These are phyloP conservation scores for Pueraria montana DNA, from an alignment of 306 rosid species.

Conservation along the genomic window DNA sequence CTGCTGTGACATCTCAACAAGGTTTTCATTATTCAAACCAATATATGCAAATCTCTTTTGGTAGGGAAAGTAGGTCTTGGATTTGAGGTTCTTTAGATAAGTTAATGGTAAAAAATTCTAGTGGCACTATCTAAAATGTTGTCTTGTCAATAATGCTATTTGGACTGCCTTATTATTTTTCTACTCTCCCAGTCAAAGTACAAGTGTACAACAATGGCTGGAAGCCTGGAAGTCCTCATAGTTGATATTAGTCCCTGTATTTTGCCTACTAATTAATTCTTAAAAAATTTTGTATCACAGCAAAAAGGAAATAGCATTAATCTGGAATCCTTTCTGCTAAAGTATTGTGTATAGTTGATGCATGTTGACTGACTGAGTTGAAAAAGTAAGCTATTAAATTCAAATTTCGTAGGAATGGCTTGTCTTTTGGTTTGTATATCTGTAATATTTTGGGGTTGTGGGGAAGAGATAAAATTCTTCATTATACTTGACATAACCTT, in stretches of 20 bases:
- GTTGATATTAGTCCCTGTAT: slow-evolving; percentile 1
- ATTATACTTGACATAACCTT: slow-evolving; percentile 5
- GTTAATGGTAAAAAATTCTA: slow-evolving; percentile 1
- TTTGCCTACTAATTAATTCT: slow-evolving; percentile 15
- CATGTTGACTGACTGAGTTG: background rate
- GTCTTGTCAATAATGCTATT: background rate
- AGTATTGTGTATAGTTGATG: background rate
- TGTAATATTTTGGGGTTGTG: slow-evolving; percentile 7
- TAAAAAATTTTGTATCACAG: background rate
- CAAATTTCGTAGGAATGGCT: slow-evolving; percentile 9
- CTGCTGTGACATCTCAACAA: slow-evolving; percentile 59
- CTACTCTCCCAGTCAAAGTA: background rate
- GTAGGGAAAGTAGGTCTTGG: slow-evolving; percentile 10
- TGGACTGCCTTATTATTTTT: background rate
- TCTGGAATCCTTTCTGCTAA: background rate
- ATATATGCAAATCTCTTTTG: slow-evolving; percentile 28
- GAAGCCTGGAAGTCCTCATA: background rate
- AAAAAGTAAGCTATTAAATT: slow-evolving; percentile 6
- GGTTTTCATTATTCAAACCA: slow-evolving; percentile 58
- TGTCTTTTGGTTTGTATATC: background rate
- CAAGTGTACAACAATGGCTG: background rate
- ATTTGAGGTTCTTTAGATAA: slow-evolving; percentile 19
- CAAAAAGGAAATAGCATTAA: background rate
- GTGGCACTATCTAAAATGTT: background rate
- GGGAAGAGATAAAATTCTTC: slow-evolving; percentile 8